Evolutionary conservation across 805 yeast genomes (phyloP).

Genomic region (Lipomyces yamanashiensis): DNA sequence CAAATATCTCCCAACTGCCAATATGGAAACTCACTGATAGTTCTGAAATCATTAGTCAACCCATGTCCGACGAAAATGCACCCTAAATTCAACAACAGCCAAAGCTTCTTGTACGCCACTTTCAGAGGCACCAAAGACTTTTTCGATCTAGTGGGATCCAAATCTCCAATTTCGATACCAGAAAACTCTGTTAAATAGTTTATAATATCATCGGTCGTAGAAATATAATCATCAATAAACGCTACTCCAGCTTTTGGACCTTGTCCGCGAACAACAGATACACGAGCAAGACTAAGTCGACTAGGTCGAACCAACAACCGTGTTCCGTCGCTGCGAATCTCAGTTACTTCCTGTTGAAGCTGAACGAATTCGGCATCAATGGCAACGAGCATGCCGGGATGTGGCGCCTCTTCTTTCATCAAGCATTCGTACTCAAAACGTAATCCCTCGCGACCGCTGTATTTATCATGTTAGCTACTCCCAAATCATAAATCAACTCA

Average conservation of each 20-base stretch:
- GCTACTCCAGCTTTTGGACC: constrained; percentile 73
- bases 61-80: constrained; percentile 97
- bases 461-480: constrained; percentile 48
- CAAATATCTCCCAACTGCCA: not conserved
- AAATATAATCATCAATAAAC: constrained; percentile 91
- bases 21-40: constrained; percentile 55
- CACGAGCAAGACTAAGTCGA: constrained; percentile 78
- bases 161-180: constrained; percentile 92
- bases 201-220: constrained; percentile 65
- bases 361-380: constrained; percentile 97
- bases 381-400: constrained; percentile 77
- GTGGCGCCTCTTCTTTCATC: constrained; percentile 71
- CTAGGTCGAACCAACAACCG: constrained; percentile 75
- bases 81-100: constrained; percentile 88
- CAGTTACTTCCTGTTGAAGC: constrained; percentile 75
- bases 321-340: constrained; percentile 73
- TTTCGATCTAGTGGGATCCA: constrained; percentile 68
- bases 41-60: constrained; percentile 84
- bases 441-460: constrained; percentile 60
- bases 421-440: constrained; percentile 70
- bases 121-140: constrained; percentile 71
- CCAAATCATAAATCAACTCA: not conserved
- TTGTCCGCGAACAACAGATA: constrained; percentile 74
- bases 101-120: constrained; percentile 82
- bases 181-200: constrained; percentile 89